Evolutionary conservation across 176 grass and related monocot genomes (phyloP), one percentile per base, ranked within the genome.

Genomic region (Rhynchospora pubera): DNA sequence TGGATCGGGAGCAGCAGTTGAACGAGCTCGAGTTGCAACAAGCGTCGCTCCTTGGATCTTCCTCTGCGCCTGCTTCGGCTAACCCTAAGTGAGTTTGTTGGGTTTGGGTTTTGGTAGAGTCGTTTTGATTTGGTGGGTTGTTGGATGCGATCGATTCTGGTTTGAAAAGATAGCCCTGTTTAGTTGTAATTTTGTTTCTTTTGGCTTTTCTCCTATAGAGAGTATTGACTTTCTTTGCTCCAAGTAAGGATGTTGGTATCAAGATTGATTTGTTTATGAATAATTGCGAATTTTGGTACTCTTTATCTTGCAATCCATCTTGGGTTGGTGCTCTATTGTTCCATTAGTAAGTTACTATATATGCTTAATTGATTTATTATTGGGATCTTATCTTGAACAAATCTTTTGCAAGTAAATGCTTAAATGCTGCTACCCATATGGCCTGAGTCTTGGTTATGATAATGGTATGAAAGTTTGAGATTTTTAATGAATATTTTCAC

Each of bases 11-110:
- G 81, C 88, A 91, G 81, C 87, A 91, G 85, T 62, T 97, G 82
- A 94, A 89, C 85, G 90, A 94, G 14, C 56, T 97, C 45, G 94
- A 97, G 85, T 66, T 97, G 77, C 88, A 94, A 76, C 83, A 94
- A 85, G 85, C 89, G 6, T 60, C 85, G 42, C 90, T 94, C 45
- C 92, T 97, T 28, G 92, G 91, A 9, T 21, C 77, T 7, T 86
- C 87, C 15, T 18, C 43, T 46, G 13, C 12, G 43, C 85, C 90
- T 3, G 23, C 84, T 4, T 15, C 67, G 9, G 77, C 86, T 2
- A 5, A 56, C 50, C 50, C 80, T 63, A 93, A 93, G 85, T 93
- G 87, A 74, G 59, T 45, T 82, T 21, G 4, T 82, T 67, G 79
- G 21, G 78, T 82, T 51, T 53, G 19, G 59, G 79, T 62, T 62